Evolutionary conservation across 495 filamentous ascomycete species (phyloP).

Genomic region (Clohesyomyces aquaticus): DNA sequence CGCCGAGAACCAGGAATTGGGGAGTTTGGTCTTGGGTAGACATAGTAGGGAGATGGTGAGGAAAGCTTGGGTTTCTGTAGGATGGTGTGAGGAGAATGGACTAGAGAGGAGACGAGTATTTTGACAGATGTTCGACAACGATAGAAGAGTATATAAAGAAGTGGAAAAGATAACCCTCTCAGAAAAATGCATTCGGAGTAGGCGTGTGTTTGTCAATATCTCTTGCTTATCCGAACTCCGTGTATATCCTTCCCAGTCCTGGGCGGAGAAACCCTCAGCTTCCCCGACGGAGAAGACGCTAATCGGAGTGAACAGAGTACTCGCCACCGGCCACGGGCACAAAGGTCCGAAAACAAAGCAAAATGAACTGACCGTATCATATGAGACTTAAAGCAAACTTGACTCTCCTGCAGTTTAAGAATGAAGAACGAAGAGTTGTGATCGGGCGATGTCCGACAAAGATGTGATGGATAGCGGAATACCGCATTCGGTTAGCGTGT

Average conservation of each 20-base stretch:
- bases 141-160: too few species aligned
- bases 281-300: neutral
- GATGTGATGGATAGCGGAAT: neutral
- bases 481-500: neutral
- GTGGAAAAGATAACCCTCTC: too few species aligned
- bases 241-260: too few species aligned
- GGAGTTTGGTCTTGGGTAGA: slow-evolving; percentile 4
- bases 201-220: too few species aligned
- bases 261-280: too few species aligned
- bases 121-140: neutral
- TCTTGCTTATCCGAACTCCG: neutral
- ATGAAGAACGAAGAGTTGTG: neutral
- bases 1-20: slow-evolving; percentile 39
- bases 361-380: too few species aligned
- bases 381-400: neutral
- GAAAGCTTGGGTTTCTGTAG: neutral
- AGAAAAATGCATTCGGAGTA: too few species aligned
- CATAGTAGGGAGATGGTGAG: too few species aligned
- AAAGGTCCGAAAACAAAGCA: too few species aligned
- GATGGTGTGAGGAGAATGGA: neutral
- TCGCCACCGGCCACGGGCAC: neutral
- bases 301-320: neutral
- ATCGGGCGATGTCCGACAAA: neutral
- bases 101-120: neutral
- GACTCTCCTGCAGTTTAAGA: neutral